phyloP scores from a whole-genome alignment of 805 yeast genomes.

The Suhomyces sp. region DNA sequence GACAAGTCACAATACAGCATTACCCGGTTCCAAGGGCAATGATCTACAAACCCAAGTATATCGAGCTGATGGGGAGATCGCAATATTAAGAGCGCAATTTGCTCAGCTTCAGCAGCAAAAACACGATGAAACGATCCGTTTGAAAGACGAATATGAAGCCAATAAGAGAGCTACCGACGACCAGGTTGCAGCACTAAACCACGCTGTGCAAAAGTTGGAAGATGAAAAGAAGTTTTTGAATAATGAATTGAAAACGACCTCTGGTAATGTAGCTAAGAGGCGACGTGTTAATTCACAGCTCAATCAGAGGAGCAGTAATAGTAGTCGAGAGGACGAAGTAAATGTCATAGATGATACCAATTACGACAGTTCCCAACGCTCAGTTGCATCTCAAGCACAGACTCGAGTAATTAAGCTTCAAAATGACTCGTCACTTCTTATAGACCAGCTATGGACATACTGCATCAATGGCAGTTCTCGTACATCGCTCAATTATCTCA shows the following conservation, averaged over 20 bases:
- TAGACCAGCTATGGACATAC: conserved; percentile 35
- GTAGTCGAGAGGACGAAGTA: background rate
- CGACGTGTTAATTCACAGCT: conserved; percentile 11
- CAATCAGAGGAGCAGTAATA: background rate
- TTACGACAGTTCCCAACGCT: background rate
- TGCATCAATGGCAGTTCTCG: conserved; percentile 36
- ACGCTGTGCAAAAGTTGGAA: conserved; percentile 35
- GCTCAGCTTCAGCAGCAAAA: conserved; percentile 42
- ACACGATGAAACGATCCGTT: conserved; percentile 32
- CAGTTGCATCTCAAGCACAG: background rate
- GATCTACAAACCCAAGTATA: conserved; percentile 32
- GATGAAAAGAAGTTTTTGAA: conserved; percentile 43
- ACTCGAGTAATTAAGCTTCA: conserved; percentile 18
- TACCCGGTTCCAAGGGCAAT: background rate
- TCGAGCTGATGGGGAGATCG: conserved; percentile 74
- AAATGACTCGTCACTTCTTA: conserved; percentile 32
- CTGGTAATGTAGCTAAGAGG: conserved; percentile 17
- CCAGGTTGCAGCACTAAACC: conserved; percentile 28
- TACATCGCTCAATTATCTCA: conserved; percentile 29
- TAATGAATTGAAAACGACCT: conserved; percentile 32
- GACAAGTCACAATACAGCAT: background rate
- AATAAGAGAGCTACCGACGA: conserved; percentile 24
- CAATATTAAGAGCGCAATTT: conserved; percentile 68
- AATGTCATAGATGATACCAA: background rate
- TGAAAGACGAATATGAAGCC: conserved; percentile 17